Conservation (phyloP, 129 eudicot genomes). For the Lactuca saligna region DNA sequence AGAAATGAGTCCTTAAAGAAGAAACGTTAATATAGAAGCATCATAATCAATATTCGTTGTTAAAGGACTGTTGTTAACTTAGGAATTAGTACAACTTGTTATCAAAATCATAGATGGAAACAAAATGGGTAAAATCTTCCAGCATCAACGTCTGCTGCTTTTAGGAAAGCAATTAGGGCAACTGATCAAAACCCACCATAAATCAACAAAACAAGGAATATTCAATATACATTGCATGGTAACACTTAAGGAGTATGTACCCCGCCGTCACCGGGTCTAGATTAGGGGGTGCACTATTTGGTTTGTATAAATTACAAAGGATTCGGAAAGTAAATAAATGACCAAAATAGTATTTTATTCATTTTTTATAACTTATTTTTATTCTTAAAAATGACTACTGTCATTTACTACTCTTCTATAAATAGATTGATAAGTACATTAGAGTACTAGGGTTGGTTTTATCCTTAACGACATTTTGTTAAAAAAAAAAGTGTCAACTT, state of each 20-base stretch:
- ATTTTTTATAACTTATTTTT: too few relatives aligned
- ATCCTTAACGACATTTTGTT: too few relatives aligned
- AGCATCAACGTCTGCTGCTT: constrained; percentile 90
- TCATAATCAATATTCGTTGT: background rate
- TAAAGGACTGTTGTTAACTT: background rate
- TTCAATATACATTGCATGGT: constrained; percentile 31
- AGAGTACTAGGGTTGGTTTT: too few relatives aligned
- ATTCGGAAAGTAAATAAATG: too few relatives aligned
- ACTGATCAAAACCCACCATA: constrained; percentile 40
- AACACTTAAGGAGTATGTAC: background rate
- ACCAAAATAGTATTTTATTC: too few relatives aligned
- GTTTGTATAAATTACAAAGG: too few relatives aligned
- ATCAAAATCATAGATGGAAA: constrained; percentile 6
- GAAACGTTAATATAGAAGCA: background rate
- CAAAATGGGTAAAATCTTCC: constrained; percentile 51
- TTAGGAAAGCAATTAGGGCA: constrained; percentile 75
- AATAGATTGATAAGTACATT: too few relatives aligned
- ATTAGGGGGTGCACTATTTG: background rate
- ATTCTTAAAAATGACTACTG: too few relatives aligned
- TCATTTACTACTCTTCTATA: too few relatives aligned
- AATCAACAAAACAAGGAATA: constrained; percentile 10
- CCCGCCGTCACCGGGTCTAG: constrained; percentile 23
- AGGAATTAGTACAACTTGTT: background rate
- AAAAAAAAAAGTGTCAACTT: too few relatives aligned
- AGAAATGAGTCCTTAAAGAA: background rate